Conservation (phyloP, 2,329 filamentous ascomycete species). For the Diaporthe citri region DNA sequence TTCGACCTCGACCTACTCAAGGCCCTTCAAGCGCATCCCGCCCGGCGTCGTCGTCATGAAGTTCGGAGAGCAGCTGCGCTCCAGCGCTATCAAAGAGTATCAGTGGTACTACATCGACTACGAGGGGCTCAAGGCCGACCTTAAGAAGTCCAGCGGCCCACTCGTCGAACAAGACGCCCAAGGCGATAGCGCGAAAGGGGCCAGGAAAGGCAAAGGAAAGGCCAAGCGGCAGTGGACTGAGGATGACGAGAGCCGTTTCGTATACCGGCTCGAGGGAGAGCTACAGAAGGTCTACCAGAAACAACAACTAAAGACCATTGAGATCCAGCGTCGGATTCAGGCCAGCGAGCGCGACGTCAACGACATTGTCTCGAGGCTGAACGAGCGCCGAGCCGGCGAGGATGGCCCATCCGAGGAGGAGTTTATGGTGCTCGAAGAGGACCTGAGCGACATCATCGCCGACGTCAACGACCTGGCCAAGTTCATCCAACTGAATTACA, state of each 20-base stretch:
- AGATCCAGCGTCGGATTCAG: constrained; percentile 92
- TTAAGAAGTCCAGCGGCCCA: constrained; percentile 78
- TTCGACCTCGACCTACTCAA: constrained; percentile 42
- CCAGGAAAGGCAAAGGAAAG: constrained; percentile 55
- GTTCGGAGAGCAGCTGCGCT: constrained; percentile 97
- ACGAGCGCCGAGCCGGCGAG: constrained; percentile 69
- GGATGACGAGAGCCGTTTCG: constrained; percentile 91
- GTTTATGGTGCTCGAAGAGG: constrained; percentile 92
- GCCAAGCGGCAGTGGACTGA: constrained; percentile 82
- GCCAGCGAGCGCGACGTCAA: constrained; percentile 90
- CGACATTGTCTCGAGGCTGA: constrained; percentile 83
- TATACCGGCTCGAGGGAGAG: constrained; percentile 87
- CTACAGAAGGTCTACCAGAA: constrained; percentile 98
- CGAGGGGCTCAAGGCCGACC: constrained; percentile 88
- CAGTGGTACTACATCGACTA: constrained; percentile 99
- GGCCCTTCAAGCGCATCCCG: constrained; percentile 51
- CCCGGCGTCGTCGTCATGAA: constrained; percentile 75
- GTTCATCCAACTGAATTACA: constrained; percentile 98
- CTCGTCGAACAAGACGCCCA: constrained; percentile 51
- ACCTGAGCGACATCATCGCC: constrained; percentile 96
- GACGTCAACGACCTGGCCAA: constrained; percentile 98
- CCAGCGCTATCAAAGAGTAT: constrained; percentile 96
- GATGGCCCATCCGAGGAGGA: constrained; percentile 85
- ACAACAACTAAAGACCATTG: constrained; percentile 96
- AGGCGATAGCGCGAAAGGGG: constrained; percentile 52